These are phyloP conservation scores for Talaromyces nanjingensis DNA, from an alignment of 495 filamentous ascomycete species.

Conservation along the genomic window DNA sequence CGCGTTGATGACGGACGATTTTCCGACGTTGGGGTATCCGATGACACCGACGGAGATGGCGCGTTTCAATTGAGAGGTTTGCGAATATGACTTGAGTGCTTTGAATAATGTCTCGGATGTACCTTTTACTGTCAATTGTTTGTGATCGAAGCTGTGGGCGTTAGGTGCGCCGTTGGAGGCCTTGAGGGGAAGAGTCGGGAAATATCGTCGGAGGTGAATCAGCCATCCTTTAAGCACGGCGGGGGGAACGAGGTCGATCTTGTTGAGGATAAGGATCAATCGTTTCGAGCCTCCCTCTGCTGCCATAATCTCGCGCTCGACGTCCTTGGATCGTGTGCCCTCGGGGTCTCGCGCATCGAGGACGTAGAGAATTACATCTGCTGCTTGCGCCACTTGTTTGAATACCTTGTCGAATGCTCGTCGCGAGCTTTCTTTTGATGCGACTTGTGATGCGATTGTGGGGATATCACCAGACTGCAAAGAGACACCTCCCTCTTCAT, in stretches of 20 bases:
- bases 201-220: slow-evolving; percentile 75
- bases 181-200: slow-evolving; percentile 87
- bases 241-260: slow-evolving; percentile 87
- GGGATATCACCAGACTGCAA: slow-evolving; percentile 13
- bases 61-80: slow-evolving; percentile 75
- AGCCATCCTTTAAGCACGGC: slow-evolving; percentile 79
- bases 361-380: slow-evolving; percentile 91
- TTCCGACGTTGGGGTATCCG: slow-evolving; percentile 95
- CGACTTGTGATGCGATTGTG: slow-evolving; percentile 24
- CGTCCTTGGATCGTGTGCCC: slow-evolving; percentile 81
- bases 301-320: slow-evolving; percentile 84
- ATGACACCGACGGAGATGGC: slow-evolving; percentile 89
- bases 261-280: slow-evolving; percentile 91
- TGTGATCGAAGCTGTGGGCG: slow-evolving; percentile 88
- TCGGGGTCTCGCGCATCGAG: slow-evolving; percentile 91
- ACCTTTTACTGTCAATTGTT: slow-evolving; percentile 75
- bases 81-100: slow-evolving; percentile 85
- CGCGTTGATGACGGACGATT: slow-evolving; percentile 94
- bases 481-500: slow-evolving; percentile 29
- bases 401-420: slow-evolving; percentile 92
- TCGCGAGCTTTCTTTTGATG: slow-evolving; percentile 64
- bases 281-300: slow-evolving; percentile 77
- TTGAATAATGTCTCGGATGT: slow-evolving; percentile 85
- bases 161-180: slow-evolving; percentile 78
- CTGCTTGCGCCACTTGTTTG: slow-evolving; percentile 83